A percentile compares a stretch with the other conserved stretches of the same genome.
Conservation (phyloP, 1,284 basidiomycete genomes). For the Trichosporon sp. region DNA sequence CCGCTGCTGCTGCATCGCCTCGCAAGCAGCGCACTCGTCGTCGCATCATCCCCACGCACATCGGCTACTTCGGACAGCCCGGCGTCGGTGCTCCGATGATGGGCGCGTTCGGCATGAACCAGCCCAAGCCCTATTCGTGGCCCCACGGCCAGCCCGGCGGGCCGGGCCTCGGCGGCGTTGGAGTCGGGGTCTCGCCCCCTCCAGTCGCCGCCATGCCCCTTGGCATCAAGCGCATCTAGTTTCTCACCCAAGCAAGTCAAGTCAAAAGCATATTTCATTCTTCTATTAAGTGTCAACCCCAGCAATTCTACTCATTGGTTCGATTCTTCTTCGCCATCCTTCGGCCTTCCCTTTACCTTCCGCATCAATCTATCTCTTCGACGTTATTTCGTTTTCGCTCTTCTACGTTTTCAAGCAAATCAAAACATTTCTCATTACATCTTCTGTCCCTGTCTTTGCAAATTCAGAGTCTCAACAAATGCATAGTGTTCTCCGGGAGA, state of each 20-base stretch:
- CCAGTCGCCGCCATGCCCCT: slow-evolving; percentile 17
- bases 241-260: neutral
- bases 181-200: slow-evolving; percentile 30
- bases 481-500: slow-evolving; percentile 6
- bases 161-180: slow-evolving; percentile 16
- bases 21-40: slow-evolving; percentile 39
- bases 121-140: slow-evolving; percentile 18
- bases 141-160: slow-evolving; percentile 15
- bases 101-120: slow-evolving; percentile 29
- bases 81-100: slow-evolving; percentile 40
- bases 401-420: slow-evolving; percentile 8
- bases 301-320: neutral
- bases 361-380: neutral
- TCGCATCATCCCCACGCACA: slow-evolving; percentile 45
- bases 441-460: neutral
- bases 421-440: slow-evolving; percentile 4
- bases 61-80: slow-evolving; percentile 41
- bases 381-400: slow-evolving; percentile 21
- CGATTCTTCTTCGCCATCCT: neutral
- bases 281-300: neutral
- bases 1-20: neutral
- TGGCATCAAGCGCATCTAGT: slow-evolving; percentile 9
- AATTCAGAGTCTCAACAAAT: slow-evolving; percentile 1
- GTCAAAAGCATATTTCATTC: slow-evolving; percentile 1
- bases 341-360: no score